These are phyloP conservation scores for Curvularia eragrostidis DNA, from an alignment of 2,329 filamentous ascomycete genomes.

Conservation along the genomic window DNA sequence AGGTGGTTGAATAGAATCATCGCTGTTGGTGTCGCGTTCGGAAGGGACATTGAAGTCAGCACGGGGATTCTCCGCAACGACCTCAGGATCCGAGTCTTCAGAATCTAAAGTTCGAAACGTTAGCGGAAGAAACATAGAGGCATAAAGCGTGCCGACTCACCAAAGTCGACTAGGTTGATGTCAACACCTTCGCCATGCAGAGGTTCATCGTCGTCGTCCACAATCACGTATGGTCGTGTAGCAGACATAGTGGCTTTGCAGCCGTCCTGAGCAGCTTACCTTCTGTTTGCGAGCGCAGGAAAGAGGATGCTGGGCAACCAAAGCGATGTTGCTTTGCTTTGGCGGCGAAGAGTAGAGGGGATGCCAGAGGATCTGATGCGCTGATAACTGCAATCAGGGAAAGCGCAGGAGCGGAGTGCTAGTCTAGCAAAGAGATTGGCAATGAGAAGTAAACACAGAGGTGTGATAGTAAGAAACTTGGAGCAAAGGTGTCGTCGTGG, in stretches of 20 bases:
- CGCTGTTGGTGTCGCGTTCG: background rate
- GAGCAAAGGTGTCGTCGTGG: background rate
- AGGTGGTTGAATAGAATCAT: background rate
- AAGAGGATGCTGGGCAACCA: background rate
- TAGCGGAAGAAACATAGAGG: background rate
- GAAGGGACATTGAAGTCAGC: background rate
- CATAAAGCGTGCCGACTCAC: background rate
- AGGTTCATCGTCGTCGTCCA: background rate
- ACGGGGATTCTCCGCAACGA: background rate
- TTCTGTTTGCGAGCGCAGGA: background rate
- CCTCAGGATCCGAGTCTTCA: slow-evolving; percentile 1
- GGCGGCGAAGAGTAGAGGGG: background rate
- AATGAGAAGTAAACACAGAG: background rate
- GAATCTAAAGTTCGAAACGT: background rate
- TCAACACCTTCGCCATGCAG: background rate
- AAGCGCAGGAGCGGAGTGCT: background rate
- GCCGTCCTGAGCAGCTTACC: background rate
- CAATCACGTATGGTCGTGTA: background rate
- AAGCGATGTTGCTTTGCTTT: background rate
- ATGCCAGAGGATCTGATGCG: background rate
- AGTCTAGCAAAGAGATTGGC: background rate
- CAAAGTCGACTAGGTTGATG: slow-evolving; percentile 3
- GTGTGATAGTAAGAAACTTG: background rate
- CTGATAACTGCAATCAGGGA: background rate
- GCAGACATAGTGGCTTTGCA: background rate